Evolutionary conservation across 1,139 yeast species (phyloP), one percentile per base, ranked within the genome.

Genomic region (Eremothecium coryli): DNA sequence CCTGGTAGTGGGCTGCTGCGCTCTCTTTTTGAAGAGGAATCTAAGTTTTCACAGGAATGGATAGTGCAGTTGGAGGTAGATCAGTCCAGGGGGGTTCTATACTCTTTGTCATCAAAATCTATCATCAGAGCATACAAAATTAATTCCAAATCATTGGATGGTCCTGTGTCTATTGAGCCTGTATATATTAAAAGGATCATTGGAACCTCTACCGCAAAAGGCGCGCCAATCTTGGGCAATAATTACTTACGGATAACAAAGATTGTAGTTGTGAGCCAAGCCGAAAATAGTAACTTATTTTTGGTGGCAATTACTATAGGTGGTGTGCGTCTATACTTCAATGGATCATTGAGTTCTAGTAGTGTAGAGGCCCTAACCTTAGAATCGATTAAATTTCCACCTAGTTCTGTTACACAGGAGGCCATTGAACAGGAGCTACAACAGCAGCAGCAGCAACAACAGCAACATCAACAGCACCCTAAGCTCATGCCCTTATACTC

Each of bases 261-360:
- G 43, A 71, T 86, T 37, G 74, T 73, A 35, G 71, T 76, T 4
- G 73, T 86, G 9, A 60, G 76, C 2, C 70, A 68, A 28, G 58
- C 58, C 21, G 95, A 86, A 54, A 81, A 88, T 21, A 64, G 71
- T 18, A 77, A 78, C 33, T 66, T 85, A 18, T 88, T 77, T 50
- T 63, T 90, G 38, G 76, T 88, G 31, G 96, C 95, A 0, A 68
- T 84, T n/a, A 85, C 96, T 1, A 68, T 76, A 33, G 79, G 77
- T 39, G 98, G 98, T 12, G 81, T 82, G 44, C 73, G 98, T 45
- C 65, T 90, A 22, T 78, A 76, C 42, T 65, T 81, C 42, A 79
- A 77, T 39, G 76, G 76, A 29, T 61, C 64, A 5, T 44, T 56
- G 4, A 50, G 56, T 14, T 53, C 64, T 20, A 55, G 64, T 4